These are phyloP conservation scores for Fusarium caatingaense DNA, from an alignment of 2,329 filamentous ascomycete genomes.

Conservation along the genomic window DNA sequence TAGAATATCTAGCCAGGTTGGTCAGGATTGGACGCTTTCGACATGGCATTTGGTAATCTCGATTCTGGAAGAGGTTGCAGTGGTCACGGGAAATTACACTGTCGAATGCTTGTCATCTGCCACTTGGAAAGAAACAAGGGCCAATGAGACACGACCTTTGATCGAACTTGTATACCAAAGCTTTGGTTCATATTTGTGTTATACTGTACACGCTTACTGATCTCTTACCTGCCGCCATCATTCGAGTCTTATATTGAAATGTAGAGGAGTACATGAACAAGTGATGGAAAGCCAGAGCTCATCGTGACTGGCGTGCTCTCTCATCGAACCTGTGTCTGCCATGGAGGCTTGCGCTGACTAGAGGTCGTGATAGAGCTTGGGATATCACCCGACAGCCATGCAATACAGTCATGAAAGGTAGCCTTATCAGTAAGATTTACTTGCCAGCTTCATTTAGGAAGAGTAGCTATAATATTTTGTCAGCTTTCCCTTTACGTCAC, in stretches of 20 bases:
- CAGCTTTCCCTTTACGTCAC: background rate
- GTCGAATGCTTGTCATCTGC: background rate
- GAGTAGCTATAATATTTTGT: background rate
- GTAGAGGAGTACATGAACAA: background rate
- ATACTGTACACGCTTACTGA: background rate
- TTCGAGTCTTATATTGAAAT: background rate
- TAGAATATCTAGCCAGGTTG: background rate
- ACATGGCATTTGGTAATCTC: background rate
- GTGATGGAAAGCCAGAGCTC: background rate
- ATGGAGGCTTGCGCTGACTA: background rate
- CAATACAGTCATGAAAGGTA: background rate
- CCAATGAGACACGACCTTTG: background rate
- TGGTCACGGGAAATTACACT: constrained; percentile 34
- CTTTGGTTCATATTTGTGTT: background rate
- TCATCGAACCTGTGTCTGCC: background rate
- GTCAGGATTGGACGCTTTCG: background rate
- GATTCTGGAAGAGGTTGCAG: background rate
- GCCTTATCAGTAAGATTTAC: background rate
- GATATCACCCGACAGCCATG: background rate
- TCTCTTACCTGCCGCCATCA: background rate
- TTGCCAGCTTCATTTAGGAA: background rate
- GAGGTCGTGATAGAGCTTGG: background rate
- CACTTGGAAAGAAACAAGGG: background rate
- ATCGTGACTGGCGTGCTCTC: background rate
- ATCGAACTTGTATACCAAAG: no score